phyloP scores from a whole-genome alignment of 2,329 filamentous ascomycete species.

The Beauveria bassiana region DNA sequence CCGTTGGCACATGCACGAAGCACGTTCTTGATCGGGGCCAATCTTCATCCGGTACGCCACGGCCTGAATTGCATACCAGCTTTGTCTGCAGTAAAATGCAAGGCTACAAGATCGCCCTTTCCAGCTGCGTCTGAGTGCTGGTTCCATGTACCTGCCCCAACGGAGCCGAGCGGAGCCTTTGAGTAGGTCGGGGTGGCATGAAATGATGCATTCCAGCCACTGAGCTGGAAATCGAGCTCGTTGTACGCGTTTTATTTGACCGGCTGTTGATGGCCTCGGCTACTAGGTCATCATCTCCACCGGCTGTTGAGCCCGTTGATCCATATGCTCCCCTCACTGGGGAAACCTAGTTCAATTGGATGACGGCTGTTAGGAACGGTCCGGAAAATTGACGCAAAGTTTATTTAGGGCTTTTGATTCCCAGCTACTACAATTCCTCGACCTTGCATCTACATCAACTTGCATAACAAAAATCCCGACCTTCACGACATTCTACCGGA shows the following conservation, averaged over 20 bases:
- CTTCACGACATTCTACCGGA: background rate
- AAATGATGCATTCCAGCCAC: no score
- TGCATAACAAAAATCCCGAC: background rate
- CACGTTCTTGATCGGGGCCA: background rate
- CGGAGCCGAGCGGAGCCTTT: background rate
- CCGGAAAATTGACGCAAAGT: conserved; percentile 3
- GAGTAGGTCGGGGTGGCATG: background rate
- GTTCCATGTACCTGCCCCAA: background rate
- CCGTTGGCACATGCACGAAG: background rate
- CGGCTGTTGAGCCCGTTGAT: background rate
- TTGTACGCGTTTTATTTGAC: background rate
- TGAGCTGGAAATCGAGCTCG: no score
- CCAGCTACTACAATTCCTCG: conserved; percentile 11
- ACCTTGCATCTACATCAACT: background rate
- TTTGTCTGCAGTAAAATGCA: background rate
- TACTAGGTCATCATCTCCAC: background rate
- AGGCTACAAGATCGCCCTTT: background rate
- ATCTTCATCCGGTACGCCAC: background rate
- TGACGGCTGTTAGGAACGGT: background rate
- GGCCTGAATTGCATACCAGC: background rate
- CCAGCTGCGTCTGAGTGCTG: background rate
- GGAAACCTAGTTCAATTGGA: conserved; percentile 3
- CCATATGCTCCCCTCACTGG: background rate
- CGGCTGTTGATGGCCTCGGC: background rate
- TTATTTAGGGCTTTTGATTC: background rate